Percentiles rank a stretch among this genome's conserved stretches.
Evolutionary conservation across 2,329 filamentous ascomycete genomes (phyloP).

Genomic region (Penicillium sp.): DNA sequence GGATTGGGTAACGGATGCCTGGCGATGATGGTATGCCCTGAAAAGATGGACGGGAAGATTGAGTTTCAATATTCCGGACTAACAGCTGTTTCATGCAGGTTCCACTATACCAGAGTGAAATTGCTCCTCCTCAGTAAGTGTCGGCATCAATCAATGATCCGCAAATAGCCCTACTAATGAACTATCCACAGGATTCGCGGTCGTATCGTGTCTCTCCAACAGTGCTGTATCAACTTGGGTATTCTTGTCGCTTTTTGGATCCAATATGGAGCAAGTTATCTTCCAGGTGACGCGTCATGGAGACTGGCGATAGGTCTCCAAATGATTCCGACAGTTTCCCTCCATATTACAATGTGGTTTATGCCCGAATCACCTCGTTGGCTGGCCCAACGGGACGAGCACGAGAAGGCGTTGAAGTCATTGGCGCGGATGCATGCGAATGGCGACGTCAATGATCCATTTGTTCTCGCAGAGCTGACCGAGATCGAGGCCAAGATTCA

Average conservation of each 20-base stretch:
- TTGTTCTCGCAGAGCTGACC: constrained; percentile 13
- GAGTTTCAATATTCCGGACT: not conserved
- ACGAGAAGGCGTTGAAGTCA: constrained; percentile 10
- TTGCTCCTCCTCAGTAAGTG: constrained; percentile 1
- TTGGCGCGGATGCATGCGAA: constrained; percentile 9
- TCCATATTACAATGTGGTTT: constrained; percentile 14
- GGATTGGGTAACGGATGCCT: constrained; percentile 28
- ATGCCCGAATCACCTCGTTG: constrained; percentile 11
- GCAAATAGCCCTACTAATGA: not conserved
- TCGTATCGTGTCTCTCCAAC: constrained; percentile 23
- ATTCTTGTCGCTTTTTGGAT: constrained; percentile 23
- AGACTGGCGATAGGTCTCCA: constrained; percentile 10
- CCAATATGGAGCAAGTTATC: constrained; percentile 11
- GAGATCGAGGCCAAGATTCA: constrained; percentile 21
- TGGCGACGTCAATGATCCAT: constrained; percentile 7
- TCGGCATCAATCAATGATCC: too few relatives aligned
- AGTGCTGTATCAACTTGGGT: constrained; percentile 24
- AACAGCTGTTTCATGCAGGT: not conserved
- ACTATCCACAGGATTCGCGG: constrained; percentile 16
- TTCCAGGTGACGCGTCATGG: constrained; percentile 7
- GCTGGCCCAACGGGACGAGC: constrained; percentile 10
- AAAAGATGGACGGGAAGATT: not conserved
- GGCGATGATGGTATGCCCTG: constrained; percentile 19
- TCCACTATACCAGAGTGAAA: constrained; percentile 10
- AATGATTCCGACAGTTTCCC: constrained; percentile 9